Percentiles rank a stretch among this genome's conserved stretches.
phyloP scores from a whole-genome alignment of 73 alveolate species.

The Loxodes magnus region DNA sequence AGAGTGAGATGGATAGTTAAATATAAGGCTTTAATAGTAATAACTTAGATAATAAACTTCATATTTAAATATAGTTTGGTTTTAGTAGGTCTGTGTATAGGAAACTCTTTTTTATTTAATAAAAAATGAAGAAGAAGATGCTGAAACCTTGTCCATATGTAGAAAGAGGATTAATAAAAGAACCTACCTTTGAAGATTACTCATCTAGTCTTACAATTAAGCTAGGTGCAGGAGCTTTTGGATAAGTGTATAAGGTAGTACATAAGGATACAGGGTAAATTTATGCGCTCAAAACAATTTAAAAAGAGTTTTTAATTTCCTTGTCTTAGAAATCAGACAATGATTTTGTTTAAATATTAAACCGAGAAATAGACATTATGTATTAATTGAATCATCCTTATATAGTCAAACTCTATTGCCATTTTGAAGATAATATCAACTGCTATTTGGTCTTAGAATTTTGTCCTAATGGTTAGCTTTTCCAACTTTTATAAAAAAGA shows the following conservation, averaged over 20 bases:
- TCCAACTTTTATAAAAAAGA: conserved; percentile 19
- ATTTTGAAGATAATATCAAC: conserved; percentile 29
- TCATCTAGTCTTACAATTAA: too few species aligned
- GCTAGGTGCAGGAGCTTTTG: conserved; percentile 18
- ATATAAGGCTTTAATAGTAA: too few species aligned
- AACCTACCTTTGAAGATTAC: too few species aligned
- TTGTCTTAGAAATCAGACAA: too few species aligned
- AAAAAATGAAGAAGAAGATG: too few species aligned
- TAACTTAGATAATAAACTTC: too few species aligned
- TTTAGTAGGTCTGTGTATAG: too few species aligned
- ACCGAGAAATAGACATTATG: conserved; percentile 13
- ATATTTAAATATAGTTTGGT: too few species aligned
- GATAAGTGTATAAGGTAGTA: conserved; percentile 6
- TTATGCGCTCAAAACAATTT: conserved; percentile 12
- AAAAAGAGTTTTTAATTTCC: conserved; percentile 3
- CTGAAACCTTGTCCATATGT: too few species aligned
- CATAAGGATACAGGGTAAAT: background rate
- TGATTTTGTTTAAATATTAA: background rate
- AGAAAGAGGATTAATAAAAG: too few species aligned
- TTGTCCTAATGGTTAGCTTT: conserved; percentile 54
- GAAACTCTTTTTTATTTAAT: too few species aligned
- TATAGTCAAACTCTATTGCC: conserved; percentile 17
- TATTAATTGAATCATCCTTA: conserved; percentile 27
- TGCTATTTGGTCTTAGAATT: conserved; percentile 39
- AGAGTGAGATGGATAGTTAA: too few species aligned